These are phyloP conservation scores for Fusarium piperis DNA, from an alignment of 2,329 filamentous ascomycete genomes.

Conservation along the genomic window DNA sequence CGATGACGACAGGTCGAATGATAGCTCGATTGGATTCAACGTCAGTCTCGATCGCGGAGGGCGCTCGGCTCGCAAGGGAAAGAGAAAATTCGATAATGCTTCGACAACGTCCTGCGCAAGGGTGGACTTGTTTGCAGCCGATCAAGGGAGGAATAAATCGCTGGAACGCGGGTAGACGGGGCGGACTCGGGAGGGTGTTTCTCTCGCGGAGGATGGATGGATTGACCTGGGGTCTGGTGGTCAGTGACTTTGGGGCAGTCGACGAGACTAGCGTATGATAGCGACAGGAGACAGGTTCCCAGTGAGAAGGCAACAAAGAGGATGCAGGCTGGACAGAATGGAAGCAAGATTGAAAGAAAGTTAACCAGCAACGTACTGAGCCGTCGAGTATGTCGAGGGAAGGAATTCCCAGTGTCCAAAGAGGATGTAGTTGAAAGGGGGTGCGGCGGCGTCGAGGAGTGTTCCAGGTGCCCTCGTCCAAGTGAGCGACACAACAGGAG, in stretches of 20 bases:
- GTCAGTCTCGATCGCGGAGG: slow-evolving; percentile 13
- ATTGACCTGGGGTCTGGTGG: slow-evolving; percentile 28
- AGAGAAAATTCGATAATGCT: slow-evolving; percentile 21
- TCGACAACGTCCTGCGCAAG: slow-evolving; percentile 16
- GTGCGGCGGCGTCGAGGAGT: slow-evolving; percentile 28
- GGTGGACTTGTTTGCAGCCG: slow-evolving; percentile 14
- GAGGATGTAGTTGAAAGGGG: slow-evolving; percentile 37
- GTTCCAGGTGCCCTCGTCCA: slow-evolving; percentile 34
- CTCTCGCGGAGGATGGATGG: slow-evolving; percentile 23
- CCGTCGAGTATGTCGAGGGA: slow-evolving; percentile 33
- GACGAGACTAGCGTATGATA: slow-evolving; percentile 22
- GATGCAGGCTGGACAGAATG: slow-evolving; percentile 17
- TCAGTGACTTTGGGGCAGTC: slow-evolving; percentile 31
- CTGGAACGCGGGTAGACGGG: slow-evolving; percentile 35
- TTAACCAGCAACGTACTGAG: slow-evolving; percentile 34
- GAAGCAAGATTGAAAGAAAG: slow-evolving; percentile 7
- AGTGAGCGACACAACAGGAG: slow-evolving; percentile 37
- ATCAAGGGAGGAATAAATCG: slow-evolving; percentile 35
- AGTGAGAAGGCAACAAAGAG: slow-evolving; percentile 17
- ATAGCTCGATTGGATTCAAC: slow-evolving; percentile 26
- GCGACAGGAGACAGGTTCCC: slow-evolving; percentile 10
- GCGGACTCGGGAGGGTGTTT: slow-evolving; percentile 19
- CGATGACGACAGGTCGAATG: slow-evolving; percentile 10
- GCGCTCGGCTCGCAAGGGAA: neutral
- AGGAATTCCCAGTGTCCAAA: slow-evolving; percentile 9